These are phyloP conservation scores for Triticum dicoccoides DNA, from an alignment of 176 grass and related monocot species.

Conservation along the genomic window DNA sequence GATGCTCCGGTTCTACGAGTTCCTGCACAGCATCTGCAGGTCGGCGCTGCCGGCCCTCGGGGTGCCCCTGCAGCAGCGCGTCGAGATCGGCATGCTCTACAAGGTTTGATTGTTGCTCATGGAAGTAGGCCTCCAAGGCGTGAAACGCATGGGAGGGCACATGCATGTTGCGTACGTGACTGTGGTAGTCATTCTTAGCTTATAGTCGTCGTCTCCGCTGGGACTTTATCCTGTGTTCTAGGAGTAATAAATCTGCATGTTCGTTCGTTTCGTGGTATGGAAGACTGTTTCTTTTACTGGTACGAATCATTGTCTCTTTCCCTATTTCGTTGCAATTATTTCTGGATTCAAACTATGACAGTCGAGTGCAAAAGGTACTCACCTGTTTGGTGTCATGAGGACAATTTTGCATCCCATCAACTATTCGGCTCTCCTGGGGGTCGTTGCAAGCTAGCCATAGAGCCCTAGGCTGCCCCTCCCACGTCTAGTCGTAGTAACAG, in stretches of 20 bases:
- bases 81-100: slow-evolving; percentile 87
- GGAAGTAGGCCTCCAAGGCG: neutral
- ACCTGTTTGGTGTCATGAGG: slow-evolving; percentile 23
- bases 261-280: neutral
- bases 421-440: neutral
- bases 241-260: neutral
- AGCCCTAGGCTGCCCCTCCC: neutral
- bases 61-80: slow-evolving; percentile 56
- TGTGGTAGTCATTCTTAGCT: neutral
- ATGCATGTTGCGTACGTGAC: neutral
- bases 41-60: slow-evolving; percentile 57
- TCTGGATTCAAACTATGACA: slow-evolving; percentile 41
- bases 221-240: neutral
- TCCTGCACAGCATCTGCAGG: slow-evolving; percentile 68
- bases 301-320: neutral
- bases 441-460: slow-evolving; percentile 10
- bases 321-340: neutral
- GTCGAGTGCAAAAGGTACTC: slow-evolving; percentile 31
- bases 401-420: slow-evolving; percentile 40
- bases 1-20: slow-evolving; percentile 73
- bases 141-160: neutral
- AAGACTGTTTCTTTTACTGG: neutral
- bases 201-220: too few relatives aligned
- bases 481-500: slow-evolving; percentile 24
- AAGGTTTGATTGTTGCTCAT: slow-evolving; percentile 31